Conservation (phyloP, 352 stramenopile species). For the Globisporangium recalcitrans region DNA sequence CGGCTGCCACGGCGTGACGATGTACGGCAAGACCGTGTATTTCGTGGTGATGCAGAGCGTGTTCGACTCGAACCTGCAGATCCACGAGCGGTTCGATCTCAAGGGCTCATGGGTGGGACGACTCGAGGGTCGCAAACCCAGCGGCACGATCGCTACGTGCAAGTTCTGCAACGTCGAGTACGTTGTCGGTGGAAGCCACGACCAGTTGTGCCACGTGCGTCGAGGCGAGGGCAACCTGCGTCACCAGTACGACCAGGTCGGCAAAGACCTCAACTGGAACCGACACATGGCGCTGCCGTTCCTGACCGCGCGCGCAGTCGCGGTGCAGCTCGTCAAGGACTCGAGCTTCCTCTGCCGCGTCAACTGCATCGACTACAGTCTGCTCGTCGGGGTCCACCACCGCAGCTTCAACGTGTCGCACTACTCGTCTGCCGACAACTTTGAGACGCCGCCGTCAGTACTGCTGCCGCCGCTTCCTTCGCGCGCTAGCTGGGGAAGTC, state of each 20-base stretch:
- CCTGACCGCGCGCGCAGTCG: slow-evolving; percentile 47
- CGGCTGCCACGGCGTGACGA: slow-evolving; percentile 74
- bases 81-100: slow-evolving; percentile 78
- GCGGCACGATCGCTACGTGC: slow-evolving; percentile 58
- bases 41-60: slow-evolving; percentile 86
- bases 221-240: slow-evolving; percentile 58
- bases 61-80: slow-evolving; percentile 71
- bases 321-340: slow-evolving; percentile 76
- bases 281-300: slow-evolving; percentile 67
- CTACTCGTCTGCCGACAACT: slow-evolving; percentile 50
- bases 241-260: slow-evolving; percentile 77
- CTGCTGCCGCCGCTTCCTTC: neutral
- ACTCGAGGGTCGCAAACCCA: slow-evolving; percentile 66
- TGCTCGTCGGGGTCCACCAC: slow-evolving; percentile 92
- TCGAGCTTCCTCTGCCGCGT: slow-evolving; percentile 88
- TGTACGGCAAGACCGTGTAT: slow-evolving; percentile 83
- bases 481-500: slow-evolving; percentile 18
- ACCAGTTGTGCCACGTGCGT: slow-evolving; percentile 59
- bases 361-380: slow-evolving; percentile 95
- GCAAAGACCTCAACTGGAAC: slow-evolving; percentile 84
- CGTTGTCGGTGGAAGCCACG: slow-evolving; percentile 57
- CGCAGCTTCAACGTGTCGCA: slow-evolving; percentile 80
- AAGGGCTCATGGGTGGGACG: slow-evolving; percentile 85
- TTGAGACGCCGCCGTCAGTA: slow-evolving; percentile 26
- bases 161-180: slow-evolving; percentile 75